A percentile compares a stretch with the other conserved stretches of the same genome.
These are phyloP conservation scores for Eutrema yunnanense DNA, from an alignment of 345 rosid genomes.

Conservation along the genomic window DNA sequence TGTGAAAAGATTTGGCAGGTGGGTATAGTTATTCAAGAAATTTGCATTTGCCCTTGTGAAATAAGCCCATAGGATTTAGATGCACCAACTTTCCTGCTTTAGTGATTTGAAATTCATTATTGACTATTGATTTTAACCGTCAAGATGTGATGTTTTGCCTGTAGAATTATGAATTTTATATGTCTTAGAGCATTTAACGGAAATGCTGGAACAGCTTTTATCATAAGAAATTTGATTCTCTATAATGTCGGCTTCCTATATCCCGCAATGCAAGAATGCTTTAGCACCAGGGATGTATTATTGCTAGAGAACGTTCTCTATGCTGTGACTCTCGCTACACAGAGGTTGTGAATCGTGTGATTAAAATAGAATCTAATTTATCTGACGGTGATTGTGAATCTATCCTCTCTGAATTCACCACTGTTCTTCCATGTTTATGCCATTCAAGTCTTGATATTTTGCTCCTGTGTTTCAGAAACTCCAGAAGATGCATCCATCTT, in stretches of 20 bases:
- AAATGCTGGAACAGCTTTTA: neutral
- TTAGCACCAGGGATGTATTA: neutral
- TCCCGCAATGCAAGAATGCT: neutral
- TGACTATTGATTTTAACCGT: neutral
- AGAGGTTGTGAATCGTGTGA: neutral
- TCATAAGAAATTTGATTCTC: neutral
- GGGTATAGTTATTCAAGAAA: neutral
- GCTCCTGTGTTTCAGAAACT: constrained; percentile 42
- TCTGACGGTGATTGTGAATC: neutral
- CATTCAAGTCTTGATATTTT: constrained; percentile 17
- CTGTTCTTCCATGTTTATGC: neutral
- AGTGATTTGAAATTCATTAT: neutral
- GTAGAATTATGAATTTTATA: neutral
- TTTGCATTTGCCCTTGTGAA: neutral
- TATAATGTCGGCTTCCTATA: neutral
- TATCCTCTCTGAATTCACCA: neutral
- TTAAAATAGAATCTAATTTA: neutral
- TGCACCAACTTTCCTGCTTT: neutral
- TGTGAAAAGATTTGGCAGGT: constrained; percentile 54
- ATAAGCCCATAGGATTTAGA: neutral
- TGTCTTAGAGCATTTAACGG: neutral
- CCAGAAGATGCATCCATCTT: constrained; percentile 71
- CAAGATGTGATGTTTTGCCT: neutral
- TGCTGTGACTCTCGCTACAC: neutral
- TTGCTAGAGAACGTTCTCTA: neutral